Evolutionary conservation across 495 filamentous ascomycete genomes (phyloP).

Genomic region (Penicillium goetzii): DNA sequence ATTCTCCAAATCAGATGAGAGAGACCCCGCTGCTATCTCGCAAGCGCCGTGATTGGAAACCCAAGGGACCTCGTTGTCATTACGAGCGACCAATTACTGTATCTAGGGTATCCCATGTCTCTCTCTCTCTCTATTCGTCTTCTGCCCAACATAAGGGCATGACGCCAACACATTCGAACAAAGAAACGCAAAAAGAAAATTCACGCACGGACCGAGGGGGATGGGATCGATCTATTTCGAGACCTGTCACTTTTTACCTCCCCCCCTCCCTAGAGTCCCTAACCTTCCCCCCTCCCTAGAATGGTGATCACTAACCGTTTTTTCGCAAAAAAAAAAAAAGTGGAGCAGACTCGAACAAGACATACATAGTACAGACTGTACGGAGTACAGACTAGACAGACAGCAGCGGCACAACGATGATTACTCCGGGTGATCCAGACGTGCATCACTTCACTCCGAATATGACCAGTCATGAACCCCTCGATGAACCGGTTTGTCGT

Average conservation of each 20-base stretch:
- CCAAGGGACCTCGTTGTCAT: not conserved
- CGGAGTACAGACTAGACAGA: not conserved
- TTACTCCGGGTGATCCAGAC: not conserved
- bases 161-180: constrained; percentile 3
- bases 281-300: not conserved
- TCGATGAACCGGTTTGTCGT: constrained; percentile 15
- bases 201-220: constrained; percentile 27
- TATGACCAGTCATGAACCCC: constrained; percentile 29
- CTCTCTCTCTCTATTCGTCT: not conserved
- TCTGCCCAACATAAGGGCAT: not conserved
- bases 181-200: not conserved
- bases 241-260: constrained; percentile 27
- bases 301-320: not conserved
- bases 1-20: too few species aligned
- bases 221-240: constrained; percentile 29
- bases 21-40: not conserved
- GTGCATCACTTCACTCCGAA: not conserved
- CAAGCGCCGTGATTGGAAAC: not conserved
- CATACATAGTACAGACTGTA: not conserved
- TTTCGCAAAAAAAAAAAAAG: not conserved
- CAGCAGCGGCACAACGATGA: not conserved
- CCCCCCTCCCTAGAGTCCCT: too few species aligned
- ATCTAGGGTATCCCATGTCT: not conserved
- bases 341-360: constrained; percentile 5
- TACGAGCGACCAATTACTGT: not conserved